phyloP scores from a whole-genome alignment of 2,329 filamentous ascomycete species.

The Pseudocercospora eumusae region DNA sequence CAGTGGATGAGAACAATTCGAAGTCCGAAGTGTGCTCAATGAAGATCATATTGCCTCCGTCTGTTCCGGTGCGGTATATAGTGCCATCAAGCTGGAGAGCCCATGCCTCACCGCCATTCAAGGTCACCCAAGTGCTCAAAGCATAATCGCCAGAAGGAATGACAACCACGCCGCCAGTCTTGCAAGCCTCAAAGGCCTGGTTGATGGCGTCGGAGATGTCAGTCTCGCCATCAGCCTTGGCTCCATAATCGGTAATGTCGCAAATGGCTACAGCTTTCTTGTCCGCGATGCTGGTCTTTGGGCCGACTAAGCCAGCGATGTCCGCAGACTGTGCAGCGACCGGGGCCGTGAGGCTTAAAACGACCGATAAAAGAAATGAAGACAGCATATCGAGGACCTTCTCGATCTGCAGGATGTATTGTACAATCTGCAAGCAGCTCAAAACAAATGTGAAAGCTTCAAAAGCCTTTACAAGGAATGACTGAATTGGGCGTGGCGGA shows the following conservation, averaged over 20 bases:
- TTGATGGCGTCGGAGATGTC: conserved; percentile 54
- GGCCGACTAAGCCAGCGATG: conserved; percentile 49
- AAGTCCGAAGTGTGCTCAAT: conserved; percentile 54
- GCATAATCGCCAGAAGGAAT: conserved; percentile 55
- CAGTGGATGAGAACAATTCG: conserved; percentile 56
- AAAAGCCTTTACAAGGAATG: not conserved
- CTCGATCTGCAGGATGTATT: conserved; percentile 2
- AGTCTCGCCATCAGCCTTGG: conserved; percentile 53
- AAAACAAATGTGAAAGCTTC: conserved; percentile 6
- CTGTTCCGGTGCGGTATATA: conserved; percentile 55
- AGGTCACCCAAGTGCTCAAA: conserved; percentile 52
- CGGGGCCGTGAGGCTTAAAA: conserved; percentile 34
- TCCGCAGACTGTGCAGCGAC: conserved; percentile 41
- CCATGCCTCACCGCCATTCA: conserved; percentile 52
- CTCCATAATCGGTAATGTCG: conserved; percentile 57
- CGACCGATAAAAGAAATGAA: conserved; percentile 24
- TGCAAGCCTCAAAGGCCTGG: conserved; percentile 55
- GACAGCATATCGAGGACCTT: conserved; percentile 13
- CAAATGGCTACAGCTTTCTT: conserved; percentile 55
- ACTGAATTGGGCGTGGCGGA: not conserved
- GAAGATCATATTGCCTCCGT: conserved; percentile 56
- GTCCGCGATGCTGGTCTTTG: conserved; percentile 44
- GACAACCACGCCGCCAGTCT: conserved; percentile 53
- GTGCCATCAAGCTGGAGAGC: conserved; percentile 57
- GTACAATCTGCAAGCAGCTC: conserved; percentile 1